Base-by-base conservation (phyloP, 2,329 filamentous ascomycete species). In the Diaporthe sp. region DNA sequence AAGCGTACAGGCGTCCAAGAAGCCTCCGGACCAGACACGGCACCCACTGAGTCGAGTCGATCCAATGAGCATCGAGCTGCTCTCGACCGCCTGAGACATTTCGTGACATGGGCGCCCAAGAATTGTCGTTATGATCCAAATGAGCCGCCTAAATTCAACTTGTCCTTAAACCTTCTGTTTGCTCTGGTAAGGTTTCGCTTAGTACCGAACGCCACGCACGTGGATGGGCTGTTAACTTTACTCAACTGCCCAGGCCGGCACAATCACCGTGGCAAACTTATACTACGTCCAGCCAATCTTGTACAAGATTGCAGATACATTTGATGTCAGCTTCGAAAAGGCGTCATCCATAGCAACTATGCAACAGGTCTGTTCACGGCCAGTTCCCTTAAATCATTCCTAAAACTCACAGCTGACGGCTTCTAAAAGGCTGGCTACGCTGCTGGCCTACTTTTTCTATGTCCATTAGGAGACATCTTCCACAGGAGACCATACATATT, bases 201-300 rank as follows among this genome's bases (percentile, higher is more conserved):
- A 17, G 7, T 51, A 22, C 28, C 42, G 10, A 17, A n/a, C 28
- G n/a, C 49, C 20, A 37, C 25, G 4, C 37, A 8, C 25, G 5
- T 31, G 13, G 20, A 22, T 28, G 28, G 22, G 3, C 3, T 2
- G 28, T 58, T 70, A 6, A n/a, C 28, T 12, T 44, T 74, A 60
- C 13, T 47, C 15, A 34, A 34, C 7, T 44, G 42, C 8, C 3
- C 61, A 90, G 89, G 84, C 89, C 3, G 85, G 86, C 0, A 89
- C 92, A 5, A 92, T 95, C 78, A 94, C 93, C 0, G 94, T 96
- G 9, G 94, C 94, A 25, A 96, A 96, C 79, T 86, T 96, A 4
- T 96, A 96, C 84, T 95, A 96, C 83, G 94, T 90, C 76, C 94
- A 96, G 80, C 94, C 94, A 0, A 94, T 96, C 63, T 85, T 96